Evolutionary conservation across 2,329 filamentous ascomycete genomes (phyloP).

Genomic region (Alternaria alternata): DNA sequence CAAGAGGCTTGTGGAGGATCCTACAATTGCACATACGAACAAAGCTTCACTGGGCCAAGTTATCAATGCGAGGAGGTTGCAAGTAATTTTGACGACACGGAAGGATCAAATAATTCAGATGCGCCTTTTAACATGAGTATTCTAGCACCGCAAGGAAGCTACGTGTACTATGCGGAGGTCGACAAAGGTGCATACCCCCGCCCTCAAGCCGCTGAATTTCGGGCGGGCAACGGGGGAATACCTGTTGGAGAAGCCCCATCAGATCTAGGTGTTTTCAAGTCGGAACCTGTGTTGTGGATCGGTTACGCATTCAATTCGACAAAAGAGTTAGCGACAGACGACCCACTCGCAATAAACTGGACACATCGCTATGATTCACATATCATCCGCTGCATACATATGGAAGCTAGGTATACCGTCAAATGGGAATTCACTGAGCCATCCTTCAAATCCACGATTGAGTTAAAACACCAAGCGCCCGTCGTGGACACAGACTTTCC

Average conservation of each 20-base stretch:
- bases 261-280: slow-evolving; percentile 39
- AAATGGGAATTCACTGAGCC: slow-evolving; percentile 43
- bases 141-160: slow-evolving; percentile 40
- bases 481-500: slow-evolving; percentile 44
- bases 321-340: slow-evolving; percentile 25
- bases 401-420: slow-evolving; percentile 47
- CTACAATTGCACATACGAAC: slow-evolving; percentile 48
- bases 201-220: slow-evolving; percentile 33
- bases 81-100: slow-evolving; percentile 27
- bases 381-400: slow-evolving; percentile 45
- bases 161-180: slow-evolving; percentile 43
- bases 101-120: slow-evolving; percentile 29
- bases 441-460: slow-evolving; percentile 32
- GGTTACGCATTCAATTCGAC: slow-evolving; percentile 44
- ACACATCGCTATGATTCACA: slow-evolving; percentile 39
- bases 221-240: slow-evolving; percentile 42
- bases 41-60: slow-evolving; percentile 41
- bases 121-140: slow-evolving; percentile 45
- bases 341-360: slow-evolving; percentile 38
- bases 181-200: slow-evolving; percentile 38
- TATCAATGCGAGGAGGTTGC: slow-evolving; percentile 46
- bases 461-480: slow-evolving; percentile 34
- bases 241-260: slow-evolving; percentile 28
- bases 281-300: slow-evolving; percentile 48
- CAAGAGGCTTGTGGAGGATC: slow-evolving; percentile 46